These are phyloP conservation scores for Pseudogymnoascus sp. DNA, from an alignment of 2,329 filamentous ascomycete genomes.

Conservation along the genomic window DNA sequence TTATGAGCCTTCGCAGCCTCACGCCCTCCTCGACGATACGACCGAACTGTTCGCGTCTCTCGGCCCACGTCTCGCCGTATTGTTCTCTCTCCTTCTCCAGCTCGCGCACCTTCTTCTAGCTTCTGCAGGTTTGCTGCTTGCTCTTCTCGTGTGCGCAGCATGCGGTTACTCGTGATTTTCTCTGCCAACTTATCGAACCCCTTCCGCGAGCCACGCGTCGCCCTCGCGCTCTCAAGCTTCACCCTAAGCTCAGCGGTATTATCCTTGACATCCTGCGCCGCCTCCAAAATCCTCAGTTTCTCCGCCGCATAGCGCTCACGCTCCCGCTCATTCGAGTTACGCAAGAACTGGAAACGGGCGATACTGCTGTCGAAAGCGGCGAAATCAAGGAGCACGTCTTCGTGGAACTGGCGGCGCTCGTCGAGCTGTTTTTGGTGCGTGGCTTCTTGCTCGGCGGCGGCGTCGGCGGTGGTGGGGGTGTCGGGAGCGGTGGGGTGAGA, in stretches of 20 bases:
- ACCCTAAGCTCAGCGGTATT: conserved; percentile 65
- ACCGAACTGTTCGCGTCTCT: conserved; percentile 79
- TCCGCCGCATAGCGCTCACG: conserved; percentile 76
- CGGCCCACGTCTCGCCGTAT: conserved; percentile 76
- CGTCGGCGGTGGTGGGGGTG: conserved; percentile 28
- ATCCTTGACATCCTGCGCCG: conserved; percentile 69
- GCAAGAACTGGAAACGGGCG: conserved; percentile 79
- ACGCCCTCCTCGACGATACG: conserved; percentile 88
- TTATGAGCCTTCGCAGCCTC: conserved; percentile 74
- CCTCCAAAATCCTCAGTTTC: conserved; percentile 70
- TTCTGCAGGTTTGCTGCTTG: conserved; percentile 72
- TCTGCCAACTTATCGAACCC: conserved; percentile 84
- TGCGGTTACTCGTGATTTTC: conserved; percentile 73
- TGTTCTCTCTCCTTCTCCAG: conserved; percentile 77
- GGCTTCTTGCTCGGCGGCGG: conserved; percentile 37
- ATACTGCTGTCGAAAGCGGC: conserved; percentile 81
- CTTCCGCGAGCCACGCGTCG: conserved; percentile 69
- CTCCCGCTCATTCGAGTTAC: conserved; percentile 75
- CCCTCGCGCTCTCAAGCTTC: conserved; percentile 72
- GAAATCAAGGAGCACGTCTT: conserved; percentile 83
- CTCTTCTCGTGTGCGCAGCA: conserved; percentile 77
- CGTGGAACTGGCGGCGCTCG: conserved; percentile 63
- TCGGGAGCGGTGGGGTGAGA: conserved; percentile 65
- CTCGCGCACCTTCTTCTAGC: conserved; percentile 78
- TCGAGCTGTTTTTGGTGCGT: conserved; percentile 45